A percentile compares a stretch with the other conserved stretches of the same genome.
Evolutionary conservation across 2,329 filamentous ascomycete genomes (phyloP).

Genomic region (Calcarisporium arbuscula): DNA sequence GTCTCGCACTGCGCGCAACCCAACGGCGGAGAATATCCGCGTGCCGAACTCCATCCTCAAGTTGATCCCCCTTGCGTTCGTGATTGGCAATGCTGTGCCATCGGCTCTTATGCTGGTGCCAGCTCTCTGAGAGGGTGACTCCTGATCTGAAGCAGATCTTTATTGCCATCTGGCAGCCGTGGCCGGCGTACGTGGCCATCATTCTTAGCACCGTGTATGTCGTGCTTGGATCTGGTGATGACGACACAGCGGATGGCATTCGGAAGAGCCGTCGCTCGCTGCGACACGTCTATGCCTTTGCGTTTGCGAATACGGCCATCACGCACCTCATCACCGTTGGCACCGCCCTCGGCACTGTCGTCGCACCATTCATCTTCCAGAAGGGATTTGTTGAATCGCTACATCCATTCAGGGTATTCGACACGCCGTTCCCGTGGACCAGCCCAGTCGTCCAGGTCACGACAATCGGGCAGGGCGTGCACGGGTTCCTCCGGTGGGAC

Average conservation of each 20-base stretch:
- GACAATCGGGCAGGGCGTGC: slow-evolving; percentile 12
- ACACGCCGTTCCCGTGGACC: slow-evolving; percentile 11
- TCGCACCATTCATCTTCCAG: slow-evolving; percentile 10
- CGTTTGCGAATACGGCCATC: slow-evolving; percentile 11
- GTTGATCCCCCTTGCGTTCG: slow-evolving; percentile 10
- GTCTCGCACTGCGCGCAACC: slow-evolving; percentile 7
- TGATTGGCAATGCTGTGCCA: slow-evolving; percentile 11
- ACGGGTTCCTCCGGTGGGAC: slow-evolving; percentile 14
- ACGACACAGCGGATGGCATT: slow-evolving; percentile 1
- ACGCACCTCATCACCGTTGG: slow-evolving; percentile 8
- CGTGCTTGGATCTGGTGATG: not conserved
- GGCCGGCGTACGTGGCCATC: slow-evolving; percentile 13
- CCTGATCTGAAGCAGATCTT: slow-evolving; percentile 13
- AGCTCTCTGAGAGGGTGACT: slow-evolving; percentile 6
- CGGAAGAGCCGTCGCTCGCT: slow-evolving; percentile 4
- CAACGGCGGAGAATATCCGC: slow-evolving; percentile 11
- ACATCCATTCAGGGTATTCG: slow-evolving; percentile 12
- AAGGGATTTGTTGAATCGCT: slow-evolving; percentile 4
- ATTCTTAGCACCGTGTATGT: slow-evolving; percentile 6
- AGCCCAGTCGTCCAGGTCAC: slow-evolving; percentile 6
- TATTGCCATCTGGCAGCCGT: slow-evolving; percentile 15
- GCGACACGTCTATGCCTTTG: slow-evolving; percentile 11
- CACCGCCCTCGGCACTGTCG: slow-evolving; percentile 5
- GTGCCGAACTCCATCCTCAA: slow-evolving; percentile 10
- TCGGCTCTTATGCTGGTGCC: slow-evolving; percentile 10